Evolutionary conservation across 2,329 filamentous ascomycete species (phyloP), one percentile per base, ranked within the genome.

Genomic region (Exserohilum rostratum): DNA sequence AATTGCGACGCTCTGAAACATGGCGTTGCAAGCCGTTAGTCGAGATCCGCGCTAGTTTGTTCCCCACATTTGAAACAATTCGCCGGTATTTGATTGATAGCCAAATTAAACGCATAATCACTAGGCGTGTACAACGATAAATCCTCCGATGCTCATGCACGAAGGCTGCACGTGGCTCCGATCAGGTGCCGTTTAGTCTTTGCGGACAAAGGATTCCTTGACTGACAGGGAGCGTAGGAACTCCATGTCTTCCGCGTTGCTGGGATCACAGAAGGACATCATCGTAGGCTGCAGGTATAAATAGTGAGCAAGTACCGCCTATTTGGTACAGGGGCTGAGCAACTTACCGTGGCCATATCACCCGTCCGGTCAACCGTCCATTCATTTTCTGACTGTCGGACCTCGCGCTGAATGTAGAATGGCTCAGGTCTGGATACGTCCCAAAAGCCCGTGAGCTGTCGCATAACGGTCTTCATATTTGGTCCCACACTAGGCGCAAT

Each of bases 381-480:
- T 33, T 25, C 49, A 17, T 34, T 53, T 9, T 39, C 44, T 22
- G 39, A 42, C 29, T 52, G 51, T 29, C 51, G 56, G n/a, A 40
- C 55, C 49, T 73, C 70, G 5, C 64, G 51, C 33, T 72, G 68
- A 11, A 55, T 57, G 30, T 67, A 67, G 34, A 69, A 66, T 3
- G 58, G 46, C 10, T 60, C 59, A 0, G 52, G 38, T 1, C 53
- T 22, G 2, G 45, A 42, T 6, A 48, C 30, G 13, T 54, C 40
- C 51, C 53, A 60, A 15, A 66, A 59, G 11, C 22, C 51, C 6
- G 50, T 53, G 6, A 72, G 51, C 30, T 55, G 58, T 25, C 65
- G 60, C 3, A 57, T 57, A 3, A 72, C 58, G 25, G 56, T 65
- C 25, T 45, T 56, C n/a, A 71, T 10, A 2, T 38, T 40, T n/a